Evolutionary conservation across 257 asterid genomes (phyloP), one percentile per base, ranked within the genome.

Genomic region (Gynochthodes officinalis): DNA sequence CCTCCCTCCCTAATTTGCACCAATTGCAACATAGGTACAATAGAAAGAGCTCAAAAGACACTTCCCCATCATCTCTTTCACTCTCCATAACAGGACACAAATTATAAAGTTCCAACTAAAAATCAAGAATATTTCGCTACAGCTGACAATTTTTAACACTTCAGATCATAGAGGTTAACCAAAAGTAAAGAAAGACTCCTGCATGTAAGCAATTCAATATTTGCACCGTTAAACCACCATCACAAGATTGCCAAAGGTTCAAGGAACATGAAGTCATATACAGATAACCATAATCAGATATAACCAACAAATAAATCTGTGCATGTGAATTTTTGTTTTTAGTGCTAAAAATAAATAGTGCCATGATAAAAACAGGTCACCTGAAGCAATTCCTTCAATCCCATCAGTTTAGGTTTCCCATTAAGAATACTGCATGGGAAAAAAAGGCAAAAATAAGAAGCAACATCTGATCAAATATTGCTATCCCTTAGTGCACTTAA

Each of bases 331-430:
- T 25, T 25, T 48, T 21, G 28, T 57, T 53, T 28, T 40, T 13
- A 7, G 10, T n/a, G 53, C 46, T 19, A 8, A 30, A 52, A 42
- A 46, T 44, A 48, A 15, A 37, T 7, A 35, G 48, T 16, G 15
- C 43, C 28, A 58, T 18, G 39, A 58, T 25, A 68, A 77, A 70
- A 78, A 73, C 21, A 70, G 39, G 63, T 77, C 74, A 95, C 99
- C 99, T 90, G 98, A 69, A 95, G 98, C 86, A 95, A 73, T 73
- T 92, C 99, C 84, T 89, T 95, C 84, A 95, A 78, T 23, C 99
- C 99, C 99, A 95, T 92, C 79, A 28, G 86, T 79, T 87, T 90
- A n/a, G 99, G 99, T 85, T 87, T 92, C 62, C 98, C 99, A 75
- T 89, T 82, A 71, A 95, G 93, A 78, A 95, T 92, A 83, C 99